These are phyloP conservation scores for Musa schizocarpa DNA, from an alignment of 176 grass and related monocot species.

Conservation along the genomic window DNA sequence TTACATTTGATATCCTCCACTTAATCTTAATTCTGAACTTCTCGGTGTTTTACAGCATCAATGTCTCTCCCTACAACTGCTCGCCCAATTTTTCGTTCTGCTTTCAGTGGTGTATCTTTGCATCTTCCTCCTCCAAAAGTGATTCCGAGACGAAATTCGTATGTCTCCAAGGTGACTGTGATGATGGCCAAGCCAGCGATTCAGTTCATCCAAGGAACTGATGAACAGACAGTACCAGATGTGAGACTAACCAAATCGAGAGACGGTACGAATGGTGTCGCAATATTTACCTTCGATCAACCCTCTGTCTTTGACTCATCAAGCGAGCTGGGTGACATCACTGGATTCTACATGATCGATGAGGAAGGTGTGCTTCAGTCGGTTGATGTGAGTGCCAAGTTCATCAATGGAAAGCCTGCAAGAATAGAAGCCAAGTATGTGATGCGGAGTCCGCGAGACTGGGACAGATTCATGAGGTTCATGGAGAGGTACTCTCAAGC, in stretches of 20 bases:
- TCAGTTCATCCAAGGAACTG: constrained; percentile 91
- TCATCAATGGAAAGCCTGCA: constrained; percentile 71
- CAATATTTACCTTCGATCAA: constrained; percentile 68
- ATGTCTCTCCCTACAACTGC: constrained; percentile 20
- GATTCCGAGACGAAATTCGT: background rate
- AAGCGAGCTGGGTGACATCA: constrained; percentile 85
- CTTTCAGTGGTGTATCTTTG: constrained; percentile 46
- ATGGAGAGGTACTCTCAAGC: constrained; percentile 92
- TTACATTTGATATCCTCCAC: background rate
- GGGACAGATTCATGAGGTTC: constrained; percentile 92
- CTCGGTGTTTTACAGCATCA: background rate
- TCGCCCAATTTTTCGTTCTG: constrained; percentile 28
- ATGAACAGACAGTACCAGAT: constrained; percentile 90
- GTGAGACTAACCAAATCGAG: constrained; percentile 83
- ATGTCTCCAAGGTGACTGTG: constrained; percentile 16
- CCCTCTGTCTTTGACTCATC: constrained; percentile 89
- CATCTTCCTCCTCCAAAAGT: constrained; percentile 16
- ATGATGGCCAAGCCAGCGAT: constrained; percentile 59
- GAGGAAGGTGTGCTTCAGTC: constrained; percentile 75
- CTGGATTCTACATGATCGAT: constrained; percentile 80
- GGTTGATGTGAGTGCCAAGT: constrained; percentile 81
- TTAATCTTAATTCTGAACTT: background rate
- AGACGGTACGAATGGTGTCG: constrained; percentile 70
- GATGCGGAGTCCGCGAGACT: constrained; percentile 52
- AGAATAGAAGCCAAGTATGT: constrained; percentile 70